Conservation (phyloP, 1,284 basidiomycete species). For the Ustanciosporium gigantosporum region DNA sequence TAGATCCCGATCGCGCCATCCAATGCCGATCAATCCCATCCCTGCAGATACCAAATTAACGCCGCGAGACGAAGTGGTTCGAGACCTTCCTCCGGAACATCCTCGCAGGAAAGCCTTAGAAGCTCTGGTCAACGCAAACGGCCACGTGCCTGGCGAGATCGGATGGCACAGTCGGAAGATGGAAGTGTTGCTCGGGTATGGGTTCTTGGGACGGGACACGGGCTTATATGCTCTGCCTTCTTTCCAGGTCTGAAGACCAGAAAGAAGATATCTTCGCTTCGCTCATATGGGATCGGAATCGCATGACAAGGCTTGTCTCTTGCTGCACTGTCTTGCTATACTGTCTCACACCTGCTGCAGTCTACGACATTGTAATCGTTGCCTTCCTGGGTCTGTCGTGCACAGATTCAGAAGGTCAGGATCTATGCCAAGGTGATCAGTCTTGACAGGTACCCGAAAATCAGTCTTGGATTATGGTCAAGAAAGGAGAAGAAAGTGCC, state of each 20-base stretch:
- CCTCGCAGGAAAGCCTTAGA: constrained; percentile 73
- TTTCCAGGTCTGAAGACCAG: constrained; percentile 50
- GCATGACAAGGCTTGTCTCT: too few species aligned
- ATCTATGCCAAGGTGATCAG: too few species aligned
- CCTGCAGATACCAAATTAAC: constrained; percentile 17
- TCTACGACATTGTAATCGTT: too few species aligned
- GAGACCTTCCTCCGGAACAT: constrained; percentile 71
- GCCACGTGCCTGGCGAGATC: constrained; percentile 82
- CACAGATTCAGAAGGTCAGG: too few species aligned
- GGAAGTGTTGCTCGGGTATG: constrained; percentile 89
- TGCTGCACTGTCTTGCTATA: too few species aligned
- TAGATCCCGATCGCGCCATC: constrained; percentile 40
- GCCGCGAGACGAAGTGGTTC: constrained; percentile 59
- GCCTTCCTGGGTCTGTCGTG: too few species aligned
- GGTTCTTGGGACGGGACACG: constrained; percentile 87
- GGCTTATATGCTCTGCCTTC: constrained; percentile 72
- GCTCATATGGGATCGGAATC: too few species aligned
- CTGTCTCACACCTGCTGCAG: too few species aligned
- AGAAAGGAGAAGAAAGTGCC: too few species aligned
- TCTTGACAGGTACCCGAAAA: too few species aligned
- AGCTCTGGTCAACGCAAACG: constrained; percentile 76
- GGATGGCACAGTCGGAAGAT: constrained; percentile 97
- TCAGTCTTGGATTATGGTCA: too few species aligned
- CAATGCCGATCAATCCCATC: constrained; percentile 8
- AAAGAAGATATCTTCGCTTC: too few species aligned